Evolutionary conservation across 1,139 yeast genomes (phyloP), one percentile per base, ranked within the genome.

Genomic region (Debaryomyces fabryi): DNA sequence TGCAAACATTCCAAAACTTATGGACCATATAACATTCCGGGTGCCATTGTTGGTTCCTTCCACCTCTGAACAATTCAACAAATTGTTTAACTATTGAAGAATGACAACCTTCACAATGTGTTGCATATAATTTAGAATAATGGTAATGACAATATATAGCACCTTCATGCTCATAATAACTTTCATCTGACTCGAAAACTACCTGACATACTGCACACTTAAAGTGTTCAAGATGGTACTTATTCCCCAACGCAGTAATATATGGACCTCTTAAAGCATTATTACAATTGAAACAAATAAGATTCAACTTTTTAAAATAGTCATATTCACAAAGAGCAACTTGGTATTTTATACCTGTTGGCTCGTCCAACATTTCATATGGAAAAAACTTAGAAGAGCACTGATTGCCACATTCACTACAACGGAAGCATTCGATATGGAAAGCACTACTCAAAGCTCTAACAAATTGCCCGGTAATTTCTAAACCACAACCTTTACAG

Each of bases 21-120:
- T 88, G 92, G 44, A 93, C 96, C 92, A 95, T 95, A 64, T 91
- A 95, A 71, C 99, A 95, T 65, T 95, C 99, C 2, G 98, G 98
- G 66, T 95, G 99, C 99, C 99, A 95, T 63, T 91, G 96, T 64
- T 92, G 96, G 54, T 88, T 87, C 57, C 88, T 79, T n/a, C 97
- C 97, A 43, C 97, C 96, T 56, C 96, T 78, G 54, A 84, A 89
- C 42, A 93, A 82, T 65, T 93, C 97, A 33, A 92, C 97, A 68
- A 91, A 93, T 64, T 93, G 98, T 60, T 92, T 92, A 30, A 95
- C 82, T 48, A 93, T 93, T 2, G 97, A 89, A 32, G 91, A 86
- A 53, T 86, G 81, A 69, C 99, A 93, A 20, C 98, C 97, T 69
- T 90, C 96, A 72, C 99, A 95, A 52, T 86, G 86, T 27, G 88